Evolutionary conservation across 768 basidiomycete species (phyloP), one percentile per base, ranked within the genome.

Genomic region (Leucocoprinus leucothites): DNA sequence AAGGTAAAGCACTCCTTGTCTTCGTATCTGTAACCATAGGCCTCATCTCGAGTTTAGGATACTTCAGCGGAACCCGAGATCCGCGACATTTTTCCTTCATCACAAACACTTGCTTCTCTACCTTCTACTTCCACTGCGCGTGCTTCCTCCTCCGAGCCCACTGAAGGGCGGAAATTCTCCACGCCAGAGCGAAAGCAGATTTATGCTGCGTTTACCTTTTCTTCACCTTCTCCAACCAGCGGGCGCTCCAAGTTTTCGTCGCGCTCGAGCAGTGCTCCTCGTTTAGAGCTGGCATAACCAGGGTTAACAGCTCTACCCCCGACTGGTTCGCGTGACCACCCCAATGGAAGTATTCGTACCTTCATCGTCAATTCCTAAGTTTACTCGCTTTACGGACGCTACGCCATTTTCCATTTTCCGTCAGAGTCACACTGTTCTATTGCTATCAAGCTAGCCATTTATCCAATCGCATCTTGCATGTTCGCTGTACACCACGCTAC

Each of bases 181-280:
- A 89, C 89, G 3, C 88, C 89, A 3, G 86, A 91, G 63, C 82
- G 87, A 62, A 83, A 84, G 64, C 78, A 75, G 57, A 84, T 85
- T 57, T 89, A 87, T 65, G 76, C 86, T 19, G 78, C 87, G 3
- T 91, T 91, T 65, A 91, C 89, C 2, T 91, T 91, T 71, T 79
- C 84, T 14, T 85, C 87, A 1, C 89, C 89, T 6, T 86, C 86
- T 1, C 82, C 81, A 9, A 74, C 81, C 1, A 77, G 79, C 50
- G 71, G 80, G 55, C 82, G 83, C 53, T 79, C 78, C 69, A 72
- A 77, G 64, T 67, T 69, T 19, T 34, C 45, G 14, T 73, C 68
- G 31, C 69, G 71, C 36, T 70, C 69, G 57, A 55, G 66, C 62
- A 63, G 65, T 61, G 66, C 58, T 62, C 68, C 60, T 53, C 67